phyloP scores from a whole-genome alignment of 352 stramenopile species.

The Phytopythium kandeliae region DNA sequence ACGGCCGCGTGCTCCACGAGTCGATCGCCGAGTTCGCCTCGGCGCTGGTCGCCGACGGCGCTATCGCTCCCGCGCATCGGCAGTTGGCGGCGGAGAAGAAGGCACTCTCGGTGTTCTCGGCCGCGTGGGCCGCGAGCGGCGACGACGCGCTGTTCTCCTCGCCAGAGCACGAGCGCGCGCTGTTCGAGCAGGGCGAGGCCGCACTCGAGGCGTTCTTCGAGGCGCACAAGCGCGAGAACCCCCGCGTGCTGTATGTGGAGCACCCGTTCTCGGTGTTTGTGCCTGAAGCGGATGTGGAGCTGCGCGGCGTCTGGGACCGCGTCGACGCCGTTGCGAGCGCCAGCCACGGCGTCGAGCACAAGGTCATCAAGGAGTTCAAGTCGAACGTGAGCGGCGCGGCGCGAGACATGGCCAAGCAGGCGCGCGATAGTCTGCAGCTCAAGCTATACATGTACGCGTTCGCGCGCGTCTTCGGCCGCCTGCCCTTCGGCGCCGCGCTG shows the following conservation, averaged over 20 bases:
- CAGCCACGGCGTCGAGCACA: background rate
- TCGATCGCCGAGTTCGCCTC: slow-evolving; percentile 50
- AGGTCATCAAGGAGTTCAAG: slow-evolving; percentile 82
- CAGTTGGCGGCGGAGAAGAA: slow-evolving; percentile 10
- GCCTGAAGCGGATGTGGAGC: slow-evolving; percentile 35
- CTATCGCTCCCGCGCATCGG: background rate
- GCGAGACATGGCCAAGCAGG: slow-evolving; percentile 47
- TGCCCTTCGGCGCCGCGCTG: slow-evolving; percentile 47
- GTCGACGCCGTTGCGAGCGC: slow-evolving; percentile 28
- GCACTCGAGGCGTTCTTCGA: slow-evolving; percentile 42
- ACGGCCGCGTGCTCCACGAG: slow-evolving; percentile 65
- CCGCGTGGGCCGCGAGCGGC: slow-evolving; percentile 11
- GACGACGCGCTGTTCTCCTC: slow-evolving; percentile 28
- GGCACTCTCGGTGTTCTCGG: slow-evolving; percentile 18
- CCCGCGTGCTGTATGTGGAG: slow-evolving; percentile 47
- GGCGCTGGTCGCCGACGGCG: slow-evolving; percentile 11
- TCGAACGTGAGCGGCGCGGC: slow-evolving; percentile 53
- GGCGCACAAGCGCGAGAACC: slow-evolving; percentile 19
- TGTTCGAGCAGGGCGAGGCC: slow-evolving; percentile 29
- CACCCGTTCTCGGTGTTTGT: slow-evolving; percentile 51
- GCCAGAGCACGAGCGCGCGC: slow-evolving; percentile 20
- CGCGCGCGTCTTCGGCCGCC: slow-evolving; percentile 40
- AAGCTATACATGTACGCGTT: slow-evolving; percentile 83
- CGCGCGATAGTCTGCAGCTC: slow-evolving; percentile 70
- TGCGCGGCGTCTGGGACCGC: slow-evolving; percentile 76